These are phyloP conservation scores for Orbilia oligospora DNA, from an alignment of 2,329 filamentous ascomycete species.

Conservation along the genomic window DNA sequence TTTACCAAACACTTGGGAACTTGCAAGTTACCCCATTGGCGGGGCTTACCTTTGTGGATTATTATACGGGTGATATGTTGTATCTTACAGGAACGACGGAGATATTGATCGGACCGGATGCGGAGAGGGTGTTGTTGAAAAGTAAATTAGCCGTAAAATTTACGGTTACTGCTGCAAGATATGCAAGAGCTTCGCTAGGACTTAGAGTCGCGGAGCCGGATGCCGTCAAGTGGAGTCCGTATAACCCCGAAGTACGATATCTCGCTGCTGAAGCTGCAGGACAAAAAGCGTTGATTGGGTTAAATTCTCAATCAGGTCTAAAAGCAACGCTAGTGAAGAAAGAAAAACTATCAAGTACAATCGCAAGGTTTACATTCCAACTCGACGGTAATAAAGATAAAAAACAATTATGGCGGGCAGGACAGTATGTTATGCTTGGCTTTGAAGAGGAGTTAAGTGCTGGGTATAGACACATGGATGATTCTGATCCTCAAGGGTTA, in stretches of 20 bases:
- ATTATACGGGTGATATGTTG: constrained; percentile 78
- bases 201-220: constrained; percentile 73
- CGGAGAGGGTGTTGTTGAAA: constrained; percentile 75
- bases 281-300: constrained; percentile 32
- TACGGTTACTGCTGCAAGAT: constrained; percentile 74
- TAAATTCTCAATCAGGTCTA: constrained; percentile 62
- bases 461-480: constrained; percentile 86
- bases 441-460: constrained; percentile 78
- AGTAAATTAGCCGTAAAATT: constrained; percentile 82
- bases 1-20: constrained; percentile 89
- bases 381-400: constrained; percentile 64
- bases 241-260: constrained; percentile 81
- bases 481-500: constrained; percentile 81
- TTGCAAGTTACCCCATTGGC: constrained; percentile 76
- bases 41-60: constrained; percentile 81
- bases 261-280: constrained; percentile 73
- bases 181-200: constrained; percentile 76
- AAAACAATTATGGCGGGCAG: constrained; percentile 73
- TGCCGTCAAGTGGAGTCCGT: constrained; percentile 75
- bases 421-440: constrained; percentile 83
- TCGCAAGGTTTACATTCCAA: constrained; percentile 75
- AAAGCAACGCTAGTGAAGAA: constrained; percentile 74
- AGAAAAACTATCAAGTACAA: constrained; percentile 75
- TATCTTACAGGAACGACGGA: constrained; percentile 80
- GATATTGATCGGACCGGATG: constrained; percentile 76